These are phyloP conservation scores for Cordyceps farinosa DNA, from an alignment of 2,329 filamentous ascomycete genomes.

Conservation along the genomic window DNA sequence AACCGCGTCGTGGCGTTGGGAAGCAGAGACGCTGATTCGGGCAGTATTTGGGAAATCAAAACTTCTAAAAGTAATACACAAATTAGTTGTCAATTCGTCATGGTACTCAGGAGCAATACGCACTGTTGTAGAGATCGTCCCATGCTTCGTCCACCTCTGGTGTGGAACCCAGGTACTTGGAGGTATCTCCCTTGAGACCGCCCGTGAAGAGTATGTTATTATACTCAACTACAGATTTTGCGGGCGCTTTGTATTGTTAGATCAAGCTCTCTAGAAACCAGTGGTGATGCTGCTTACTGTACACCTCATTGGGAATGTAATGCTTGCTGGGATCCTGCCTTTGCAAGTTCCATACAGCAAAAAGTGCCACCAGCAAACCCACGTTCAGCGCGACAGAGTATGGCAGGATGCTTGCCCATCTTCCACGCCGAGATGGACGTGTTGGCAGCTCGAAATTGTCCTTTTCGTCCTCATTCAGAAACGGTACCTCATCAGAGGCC, in stretches of 20 bases:
- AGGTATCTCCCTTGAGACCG: constrained; percentile 41
- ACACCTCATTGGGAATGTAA: constrained; percentile 19
- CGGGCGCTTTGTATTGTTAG: constrained; percentile 37
- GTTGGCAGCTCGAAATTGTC: not conserved
- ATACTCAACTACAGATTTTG: constrained; percentile 45
- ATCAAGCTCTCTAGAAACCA: not conserved
- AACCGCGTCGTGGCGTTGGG: constrained; percentile 51
- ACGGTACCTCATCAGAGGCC: constrained; percentile 13
- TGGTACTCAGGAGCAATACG: not conserved
- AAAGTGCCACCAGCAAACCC: not conserved
- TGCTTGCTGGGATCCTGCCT: constrained; percentile 1
- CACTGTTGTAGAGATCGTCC: constrained; percentile 44
- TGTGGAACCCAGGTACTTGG: constrained; percentile 51
- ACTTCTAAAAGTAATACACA: constrained; percentile 30
- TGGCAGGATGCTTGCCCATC: constrained; percentile 15
- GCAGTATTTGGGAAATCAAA: constrained; percentile 56
- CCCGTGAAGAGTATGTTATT: constrained; percentile 47
- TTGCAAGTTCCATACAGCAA: not conserved
- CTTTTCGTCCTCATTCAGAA: constrained; percentile 14
- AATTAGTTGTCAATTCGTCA: not conserved
- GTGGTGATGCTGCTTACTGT: constrained; percentile 32
- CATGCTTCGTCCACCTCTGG: constrained; percentile 53
- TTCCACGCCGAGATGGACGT: not conserved
- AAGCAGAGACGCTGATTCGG: constrained; percentile 49
- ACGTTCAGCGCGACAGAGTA: constrained; percentile 15